Conservation (phyloP, 78 protist species). For the Chrysochromulina tobinii region DNA sequence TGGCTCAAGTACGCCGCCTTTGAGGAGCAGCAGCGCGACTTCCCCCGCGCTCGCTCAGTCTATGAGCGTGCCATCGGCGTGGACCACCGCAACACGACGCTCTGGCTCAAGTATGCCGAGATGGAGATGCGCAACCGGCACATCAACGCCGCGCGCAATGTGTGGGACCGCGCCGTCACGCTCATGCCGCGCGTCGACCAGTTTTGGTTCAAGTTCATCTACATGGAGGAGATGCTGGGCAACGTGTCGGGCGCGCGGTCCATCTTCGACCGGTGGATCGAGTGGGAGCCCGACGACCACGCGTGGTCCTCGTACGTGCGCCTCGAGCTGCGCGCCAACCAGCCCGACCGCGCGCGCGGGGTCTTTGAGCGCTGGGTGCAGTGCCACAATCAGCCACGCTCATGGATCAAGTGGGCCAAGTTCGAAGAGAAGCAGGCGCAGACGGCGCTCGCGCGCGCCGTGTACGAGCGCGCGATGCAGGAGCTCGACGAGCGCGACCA, state of each 20-base stretch:
- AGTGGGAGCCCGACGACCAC: constrained; percentile 76
- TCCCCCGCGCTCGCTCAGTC: constrained; percentile 79
- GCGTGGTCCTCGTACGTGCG: constrained; percentile 91
- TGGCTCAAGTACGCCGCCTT: constrained; percentile 83
- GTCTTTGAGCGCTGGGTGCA: not conserved
- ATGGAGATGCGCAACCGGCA: constrained; percentile 90
- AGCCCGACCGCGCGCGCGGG: too few relatives aligned
- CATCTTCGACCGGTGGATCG: constrained; percentile 97
- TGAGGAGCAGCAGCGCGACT: constrained; percentile 12
- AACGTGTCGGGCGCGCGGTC: constrained; percentile 81
- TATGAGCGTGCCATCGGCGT: constrained; percentile 90
- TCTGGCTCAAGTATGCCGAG: constrained; percentile 95
- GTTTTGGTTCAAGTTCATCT: constrained; percentile 91
- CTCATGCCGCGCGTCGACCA: constrained; percentile 88
- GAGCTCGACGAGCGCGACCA: constrained; percentile 22
- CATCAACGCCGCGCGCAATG: constrained; percentile 94
- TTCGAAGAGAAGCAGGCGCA: constrained; percentile 77
- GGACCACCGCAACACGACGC: constrained; percentile 52
- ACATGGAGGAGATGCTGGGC: constrained; percentile 96
- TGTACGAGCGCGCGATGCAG: constrained; percentile 79
- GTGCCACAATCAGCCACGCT: constrained; percentile 2
- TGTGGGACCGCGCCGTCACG: constrained; percentile 94
- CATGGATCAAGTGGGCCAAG: constrained; percentile 89
- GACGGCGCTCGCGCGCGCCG: constrained; percentile 52
- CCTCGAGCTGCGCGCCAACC: constrained; percentile 30